A percentile compares a stretch with the other conserved stretches of the same genome.
Evolutionary conservation across 2,329 filamentous ascomycete genomes (phyloP).

Genomic region (Scedosporium apiospermum): DNA sequence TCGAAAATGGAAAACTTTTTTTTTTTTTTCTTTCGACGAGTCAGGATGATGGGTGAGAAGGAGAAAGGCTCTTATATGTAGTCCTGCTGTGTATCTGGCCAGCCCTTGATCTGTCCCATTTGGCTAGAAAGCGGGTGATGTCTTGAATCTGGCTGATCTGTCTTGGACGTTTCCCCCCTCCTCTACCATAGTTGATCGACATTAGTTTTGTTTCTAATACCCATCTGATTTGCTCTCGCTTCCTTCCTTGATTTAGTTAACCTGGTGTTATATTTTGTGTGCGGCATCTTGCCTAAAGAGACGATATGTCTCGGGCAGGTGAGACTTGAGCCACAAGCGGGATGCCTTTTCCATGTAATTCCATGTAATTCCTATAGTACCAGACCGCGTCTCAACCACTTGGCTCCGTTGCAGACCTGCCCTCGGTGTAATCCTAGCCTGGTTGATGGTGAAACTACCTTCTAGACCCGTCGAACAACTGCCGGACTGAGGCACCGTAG

Average conservation of each 20-base stretch:
- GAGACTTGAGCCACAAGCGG: not conserved
- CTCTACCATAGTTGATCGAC: not conserved
- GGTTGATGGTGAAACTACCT: no score
- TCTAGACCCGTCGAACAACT: no score
- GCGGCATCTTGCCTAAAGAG: not conserved
- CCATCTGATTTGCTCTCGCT: not conserved
- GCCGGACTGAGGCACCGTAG: no score
- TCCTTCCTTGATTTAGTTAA: not conserved
- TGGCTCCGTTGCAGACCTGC: not conserved
- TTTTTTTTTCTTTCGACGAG: not conserved
- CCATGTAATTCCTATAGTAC: not conserved
- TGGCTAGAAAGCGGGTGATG: not conserved
- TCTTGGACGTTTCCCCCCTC: not conserved
- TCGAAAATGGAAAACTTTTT: not conserved
- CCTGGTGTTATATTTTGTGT: not conserved
- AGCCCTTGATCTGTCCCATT: not conserved
- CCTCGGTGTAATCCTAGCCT: no score
- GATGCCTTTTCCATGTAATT: not conserved
- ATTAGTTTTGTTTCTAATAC: not conserved
- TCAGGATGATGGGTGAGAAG: no score
- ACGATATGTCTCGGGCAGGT: not conserved
- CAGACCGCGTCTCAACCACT: not conserved
- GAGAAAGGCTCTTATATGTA: not conserved
- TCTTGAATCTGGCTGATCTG: not conserved
- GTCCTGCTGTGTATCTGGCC: not conserved